A percentile compares a stretch with the other conserved stretches of the same genome.
These are phyloP conservation scores for Penicillium maclennaniae DNA, from an alignment of 495 filamentous ascomycete genomes.

Conservation along the genomic window DNA sequence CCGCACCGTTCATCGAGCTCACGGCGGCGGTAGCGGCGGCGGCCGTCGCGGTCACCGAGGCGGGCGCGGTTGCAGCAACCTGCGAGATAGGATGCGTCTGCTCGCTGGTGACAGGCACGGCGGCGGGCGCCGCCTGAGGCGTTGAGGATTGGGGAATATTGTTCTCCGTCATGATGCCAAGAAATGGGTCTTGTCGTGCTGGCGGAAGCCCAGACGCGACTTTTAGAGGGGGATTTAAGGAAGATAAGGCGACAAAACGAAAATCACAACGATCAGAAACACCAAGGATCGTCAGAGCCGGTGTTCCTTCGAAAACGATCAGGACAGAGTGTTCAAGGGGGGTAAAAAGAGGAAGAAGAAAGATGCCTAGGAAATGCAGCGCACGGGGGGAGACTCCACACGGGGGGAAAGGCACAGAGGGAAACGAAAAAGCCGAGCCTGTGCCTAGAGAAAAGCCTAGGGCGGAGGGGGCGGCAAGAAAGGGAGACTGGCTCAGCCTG, in stretches of 20 bases:
- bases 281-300: neutral
- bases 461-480: constrained; percentile 29
- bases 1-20: constrained; percentile 34
- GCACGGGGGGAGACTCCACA: constrained; percentile 11
- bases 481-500: constrained; percentile 18
- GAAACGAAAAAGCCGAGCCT: constrained; percentile 36
- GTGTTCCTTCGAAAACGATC: neutral
- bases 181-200: constrained; percentile 24
- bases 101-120: constrained; percentile 27
- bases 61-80: constrained; percentile 16
- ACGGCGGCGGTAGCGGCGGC: constrained; percentile 45
- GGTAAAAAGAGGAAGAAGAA: neutral
- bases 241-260: neutral
- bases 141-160: constrained; percentile 17
- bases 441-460: constrained; percentile 40
- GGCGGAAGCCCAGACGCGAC: constrained; percentile 24
- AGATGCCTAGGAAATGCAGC: constrained; percentile 7
- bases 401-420: constrained; percentile 23
- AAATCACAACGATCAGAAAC: constrained; percentile 1
- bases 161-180: constrained; percentile 30
- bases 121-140: constrained; percentile 25
- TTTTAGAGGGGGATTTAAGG: constrained; percentile 1
- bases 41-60: constrained; percentile 36
- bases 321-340: neutral
- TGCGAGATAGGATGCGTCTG: constrained; percentile 20